Evolutionary conservation across 441 rosid species (phyloP).

Genomic region (Lepidium campestre): DNA sequence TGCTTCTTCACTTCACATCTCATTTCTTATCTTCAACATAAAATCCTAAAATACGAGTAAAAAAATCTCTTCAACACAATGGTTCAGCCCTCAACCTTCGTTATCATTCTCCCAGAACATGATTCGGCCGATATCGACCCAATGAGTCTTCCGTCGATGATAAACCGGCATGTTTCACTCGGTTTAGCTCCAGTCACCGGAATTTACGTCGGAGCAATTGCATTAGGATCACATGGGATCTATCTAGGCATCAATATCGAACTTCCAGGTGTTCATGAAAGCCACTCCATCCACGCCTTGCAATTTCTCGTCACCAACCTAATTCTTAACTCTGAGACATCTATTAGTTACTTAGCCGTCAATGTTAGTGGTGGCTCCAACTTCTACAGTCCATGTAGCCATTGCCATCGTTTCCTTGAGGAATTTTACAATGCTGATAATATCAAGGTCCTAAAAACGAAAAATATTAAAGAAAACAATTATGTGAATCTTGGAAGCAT

Average conservation of each 20-base stretch:
- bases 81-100: background rate
- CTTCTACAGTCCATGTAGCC: conserved; percentile 64
- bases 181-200: background rate
- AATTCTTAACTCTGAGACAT: conserved; percentile 8
- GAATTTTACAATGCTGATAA: conserved; percentile 54
- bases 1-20: background rate
- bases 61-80: too few species aligned
- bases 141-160: too few species aligned
- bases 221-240: conserved; percentile 47
- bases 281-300: conserved; percentile 41
- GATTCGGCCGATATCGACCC: too few species aligned
- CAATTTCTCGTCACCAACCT: conserved; percentile 50
- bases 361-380: conserved; percentile 7
- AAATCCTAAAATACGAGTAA: too few species aligned
- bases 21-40: conserved; percentile 33
- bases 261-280: conserved; percentile 58
- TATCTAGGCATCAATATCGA: conserved; percentile 67
- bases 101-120: too few species aligned
- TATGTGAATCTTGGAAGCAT: too few species aligned
- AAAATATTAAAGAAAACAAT: too few species aligned
- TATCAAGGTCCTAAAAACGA: conserved; percentile 38
- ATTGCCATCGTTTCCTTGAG: conserved; percentile 74
- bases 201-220: conserved; percentile 55
- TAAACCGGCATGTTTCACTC: too few species aligned
- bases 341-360: conserved; percentile 37